Evolutionary conservation across 164 flowering plant genomes (phyloP), one percentile per base, ranked within the genome.

Genomic region (Cinnamomum micranthum): DNA sequence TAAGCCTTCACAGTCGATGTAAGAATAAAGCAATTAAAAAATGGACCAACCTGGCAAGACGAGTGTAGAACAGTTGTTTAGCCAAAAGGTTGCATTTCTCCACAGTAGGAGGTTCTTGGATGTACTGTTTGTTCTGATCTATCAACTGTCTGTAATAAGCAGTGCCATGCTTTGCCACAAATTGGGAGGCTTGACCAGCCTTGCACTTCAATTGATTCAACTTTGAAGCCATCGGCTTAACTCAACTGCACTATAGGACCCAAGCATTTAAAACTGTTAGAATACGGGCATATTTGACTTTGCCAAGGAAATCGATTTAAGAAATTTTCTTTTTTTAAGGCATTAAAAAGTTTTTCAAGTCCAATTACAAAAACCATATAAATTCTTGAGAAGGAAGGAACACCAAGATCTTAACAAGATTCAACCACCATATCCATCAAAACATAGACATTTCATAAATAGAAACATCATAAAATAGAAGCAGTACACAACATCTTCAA

Each of bases 41-140:
- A 41, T 41, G 47, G 19, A 35, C 73, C 31, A 65, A 76, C 78
- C 78, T 76, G 68, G 78, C 78, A 55, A 76, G 78, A 65, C 78
- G 78, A 15, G 78, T 76, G 65, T 71, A 76, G 55, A 76, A 66
- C n/a, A 76, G 74, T 41, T 76, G 74, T 41, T 76, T 76, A 9
- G 78, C 65, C 52, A 76, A 35, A 25, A 35, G 27, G 41, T 50
- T 76, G 25, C 78, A 76, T 52, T 76, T 76, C 58, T 76, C 78
- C 33, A 65, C 71, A 20, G 74, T 76, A 5, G 78, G 78, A 1
- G 78, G 78, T 2, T 76, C 66, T 71, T 71, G 74, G 17, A 76
- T 71, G 70, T 76, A 76, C 65, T 71, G 74, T 65, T 76, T 76
- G 70, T 71, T 76, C 78, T 76, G 78, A 33, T 76, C 78, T 74